A percentile compares a stretch with the other conserved stretches of the same genome.
Evolutionary conservation across 2,329 filamentous ascomycete genomes (phyloP).

Genomic region (Beauveria scarabaeidicola): DNA sequence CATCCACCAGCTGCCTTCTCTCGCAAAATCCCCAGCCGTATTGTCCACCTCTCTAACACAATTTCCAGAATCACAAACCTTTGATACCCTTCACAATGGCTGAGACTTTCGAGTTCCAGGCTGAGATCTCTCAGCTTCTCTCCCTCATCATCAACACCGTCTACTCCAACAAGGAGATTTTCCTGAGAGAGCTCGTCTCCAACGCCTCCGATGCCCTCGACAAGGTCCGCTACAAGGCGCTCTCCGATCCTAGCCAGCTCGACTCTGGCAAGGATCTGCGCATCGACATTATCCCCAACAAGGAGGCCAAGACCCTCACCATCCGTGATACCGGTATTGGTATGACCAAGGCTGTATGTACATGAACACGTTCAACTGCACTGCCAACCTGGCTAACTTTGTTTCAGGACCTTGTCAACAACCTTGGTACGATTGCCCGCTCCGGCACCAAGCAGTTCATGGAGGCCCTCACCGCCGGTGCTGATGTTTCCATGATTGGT

Average conservation of each 20-base stretch:
- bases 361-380: no score
- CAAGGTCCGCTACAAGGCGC: constrained; percentile 98
- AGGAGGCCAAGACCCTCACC: constrained; percentile 94
- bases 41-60: constrained; percentile 12
- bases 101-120: constrained; percentile 99
- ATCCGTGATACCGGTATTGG: constrained; percentile 98
- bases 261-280: constrained; percentile 96
- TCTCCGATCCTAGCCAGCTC: constrained; percentile 95
- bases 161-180: constrained; percentile 99
- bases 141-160: constrained; percentile 99
- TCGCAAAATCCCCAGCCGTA: not conserved
- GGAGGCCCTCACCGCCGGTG: constrained; percentile 96
- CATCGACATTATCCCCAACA: constrained; percentile 97
- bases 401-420: constrained; percentile 92
- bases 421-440: constrained; percentile 97
- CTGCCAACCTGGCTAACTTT: constrained; percentile 26
- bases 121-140: constrained; percentile 99
- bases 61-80: constrained; percentile 21
- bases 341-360: constrained; percentile 98
- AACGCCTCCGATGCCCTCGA: constrained; percentile 98
- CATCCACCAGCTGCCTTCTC: not conserved
- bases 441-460: constrained; percentile 99
- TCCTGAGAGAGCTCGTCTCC: constrained; percentile 96
- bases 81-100: constrained; percentile 60
- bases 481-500: constrained; percentile 99